phyloP scores from a whole-genome alignment of 2,329 filamentous ascomycete genomes.

The Aureobasidium sp. region DNA sequence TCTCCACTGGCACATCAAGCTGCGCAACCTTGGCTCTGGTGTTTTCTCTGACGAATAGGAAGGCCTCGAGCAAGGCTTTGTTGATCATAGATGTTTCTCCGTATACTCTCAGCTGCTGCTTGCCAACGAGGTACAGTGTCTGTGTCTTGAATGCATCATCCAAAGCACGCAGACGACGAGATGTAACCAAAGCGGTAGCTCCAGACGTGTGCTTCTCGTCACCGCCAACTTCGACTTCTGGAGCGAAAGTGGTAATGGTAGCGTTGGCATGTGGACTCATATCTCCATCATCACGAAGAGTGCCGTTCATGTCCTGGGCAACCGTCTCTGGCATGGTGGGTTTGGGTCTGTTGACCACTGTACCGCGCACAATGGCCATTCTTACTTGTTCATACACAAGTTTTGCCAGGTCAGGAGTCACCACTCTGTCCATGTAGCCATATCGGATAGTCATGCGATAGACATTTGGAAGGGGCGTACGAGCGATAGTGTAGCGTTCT shows the following conservation, averaged over 20 bases:
- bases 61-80: slow-evolving; percentile 45
- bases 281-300: not conserved
- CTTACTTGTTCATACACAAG: slow-evolving; percentile 23
- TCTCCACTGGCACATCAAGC: slow-evolving; percentile 51
- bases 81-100: slow-evolving; percentile 35
- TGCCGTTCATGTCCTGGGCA: not conserved
- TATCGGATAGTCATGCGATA: slow-evolving; percentile 23
- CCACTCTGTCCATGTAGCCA: slow-evolving; percentile 22
- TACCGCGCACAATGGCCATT: slow-evolving; percentile 17
- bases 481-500: slow-evolving; percentile 20
- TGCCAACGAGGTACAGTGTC: slow-evolving; percentile 23
- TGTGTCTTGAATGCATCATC: slow-evolving; percentile 20
- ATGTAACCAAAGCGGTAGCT: not conserved
- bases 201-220: not conserved
- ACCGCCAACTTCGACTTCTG: not conserved
- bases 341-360: not conserved
- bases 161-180: slow-evolving; percentile 15
- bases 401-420: slow-evolving; percentile 21
- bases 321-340: not conserved
- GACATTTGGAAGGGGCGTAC: slow-evolving; percentile 19
- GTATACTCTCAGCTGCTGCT: slow-evolving; percentile 21
- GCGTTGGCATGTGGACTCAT: not conserved
- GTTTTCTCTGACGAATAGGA: slow-evolving; percentile 61
- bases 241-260: not conserved
- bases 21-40: slow-evolving; percentile 60